phyloP scores from a whole-genome alignment of 768 basidiomycete genomes.

The Lanmaoa pseudosensibilis region DNA sequence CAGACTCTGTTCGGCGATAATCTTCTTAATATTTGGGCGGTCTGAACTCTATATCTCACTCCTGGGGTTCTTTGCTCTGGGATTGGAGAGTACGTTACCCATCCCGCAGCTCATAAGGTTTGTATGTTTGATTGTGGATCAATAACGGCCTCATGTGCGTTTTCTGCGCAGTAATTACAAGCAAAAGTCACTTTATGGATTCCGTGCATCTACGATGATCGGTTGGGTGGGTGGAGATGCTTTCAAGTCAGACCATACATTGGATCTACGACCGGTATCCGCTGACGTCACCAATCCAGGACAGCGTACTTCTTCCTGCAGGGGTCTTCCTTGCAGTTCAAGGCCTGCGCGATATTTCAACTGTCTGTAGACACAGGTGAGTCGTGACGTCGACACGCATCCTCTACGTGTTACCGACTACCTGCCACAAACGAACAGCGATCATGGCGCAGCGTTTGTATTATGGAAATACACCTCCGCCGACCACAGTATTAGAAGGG shows the following conservation, averaged over 20 bases:
- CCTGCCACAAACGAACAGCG: constrained; percentile 41
- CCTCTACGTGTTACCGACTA: constrained; percentile 8
- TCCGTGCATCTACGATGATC: constrained; percentile 76
- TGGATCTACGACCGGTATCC: constrained; percentile 1
- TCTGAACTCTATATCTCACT: constrained; percentile 57
- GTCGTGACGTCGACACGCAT: constrained; percentile 27
- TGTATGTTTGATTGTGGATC: constrained; percentile 12
- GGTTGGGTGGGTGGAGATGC: constrained; percentile 85
- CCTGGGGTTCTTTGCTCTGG: constrained; percentile 76
- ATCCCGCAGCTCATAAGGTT: constrained; percentile 82
- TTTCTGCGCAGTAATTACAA: constrained; percentile 63
- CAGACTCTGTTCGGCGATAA: constrained; percentile 66
- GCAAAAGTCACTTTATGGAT: constrained; percentile 79
- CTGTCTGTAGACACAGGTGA: constrained; percentile 73
- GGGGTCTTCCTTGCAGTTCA: constrained; percentile 74
- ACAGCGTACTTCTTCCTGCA: constrained; percentile 79
- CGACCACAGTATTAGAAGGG: constrained; percentile 46
- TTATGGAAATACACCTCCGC: constrained; percentile 72
- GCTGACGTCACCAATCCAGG: constrained; percentile 41
- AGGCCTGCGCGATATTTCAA: constrained; percentile 81
- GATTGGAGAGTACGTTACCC: constrained; percentile 84
- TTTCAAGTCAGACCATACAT: constrained; percentile 62
- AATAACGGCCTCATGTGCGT: constrained; percentile 19
- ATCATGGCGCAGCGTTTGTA: constrained; percentile 73
- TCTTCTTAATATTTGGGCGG: constrained; percentile 72